phyloP scores from a whole-genome alignment of 768 basidiomycete species.

The Cantharellus cinnabarinus region DNA sequence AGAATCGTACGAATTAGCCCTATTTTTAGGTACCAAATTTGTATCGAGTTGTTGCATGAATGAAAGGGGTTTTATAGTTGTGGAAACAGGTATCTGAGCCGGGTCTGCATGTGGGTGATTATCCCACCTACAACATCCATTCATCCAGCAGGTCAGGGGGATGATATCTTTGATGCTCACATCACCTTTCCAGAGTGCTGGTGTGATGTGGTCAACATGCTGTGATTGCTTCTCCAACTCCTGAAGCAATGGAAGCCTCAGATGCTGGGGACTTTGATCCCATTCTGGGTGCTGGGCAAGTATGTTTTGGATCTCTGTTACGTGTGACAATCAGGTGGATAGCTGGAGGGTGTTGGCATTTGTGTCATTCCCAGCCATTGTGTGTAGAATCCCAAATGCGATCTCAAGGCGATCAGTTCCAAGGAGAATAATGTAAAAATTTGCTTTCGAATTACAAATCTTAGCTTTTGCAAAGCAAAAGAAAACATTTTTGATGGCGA shows the following conservation, averaged over 20 bases:
- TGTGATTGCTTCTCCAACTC: neutral
- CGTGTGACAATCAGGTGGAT: conserved; percentile 13
- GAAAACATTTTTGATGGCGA: conserved; percentile 22
- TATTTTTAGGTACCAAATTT: no score
- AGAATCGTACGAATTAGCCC: no score
- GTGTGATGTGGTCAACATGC: neutral
- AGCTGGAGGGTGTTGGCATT: conserved; percentile 14
- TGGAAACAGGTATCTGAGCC: no score
- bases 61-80: no score
- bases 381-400: conserved; percentile 11
- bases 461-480: conserved; percentile 23
- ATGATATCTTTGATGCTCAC: neutral
- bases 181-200: neutral
- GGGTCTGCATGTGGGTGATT: no score
- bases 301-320: conserved; percentile 18
- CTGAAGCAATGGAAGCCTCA: conserved; percentile 14
- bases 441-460: conserved; percentile 11
- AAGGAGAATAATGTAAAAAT: conserved; percentile 20
- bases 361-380: conserved; percentile 12
- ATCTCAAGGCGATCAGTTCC: conserved; percentile 21
- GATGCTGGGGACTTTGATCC: conserved; percentile 18
- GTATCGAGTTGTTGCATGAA: no score
- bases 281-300: conserved; percentile 21
- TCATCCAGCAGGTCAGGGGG: conserved; percentile 11
- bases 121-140: no score